Conservation (phyloP, 2,329 filamentous ascomycete genomes). For the Claviceps pazoutovae region DNA sequence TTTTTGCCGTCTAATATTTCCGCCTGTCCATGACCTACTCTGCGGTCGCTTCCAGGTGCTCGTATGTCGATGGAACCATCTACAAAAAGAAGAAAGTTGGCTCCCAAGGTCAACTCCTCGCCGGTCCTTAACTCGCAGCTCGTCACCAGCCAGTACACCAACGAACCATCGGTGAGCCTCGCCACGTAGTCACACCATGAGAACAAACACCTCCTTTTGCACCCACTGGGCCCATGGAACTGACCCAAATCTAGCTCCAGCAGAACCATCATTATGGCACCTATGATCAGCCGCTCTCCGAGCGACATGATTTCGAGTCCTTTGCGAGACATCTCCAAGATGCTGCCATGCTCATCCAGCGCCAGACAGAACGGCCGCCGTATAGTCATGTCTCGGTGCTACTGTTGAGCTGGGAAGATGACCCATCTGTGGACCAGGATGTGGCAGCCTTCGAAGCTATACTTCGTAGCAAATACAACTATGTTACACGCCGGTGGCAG, state of each 20-base stretch:
- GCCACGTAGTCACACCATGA: not conserved
- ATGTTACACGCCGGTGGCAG: slow-evolving; percentile 43
- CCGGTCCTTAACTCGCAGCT: slow-evolving; percentile 18
- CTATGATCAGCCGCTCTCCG: slow-evolving; percentile 27
- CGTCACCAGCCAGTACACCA: not conserved
- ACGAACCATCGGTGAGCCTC: slow-evolving; percentile 6
- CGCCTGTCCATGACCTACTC: slow-evolving; percentile 8
- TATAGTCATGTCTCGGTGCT: slow-evolving; percentile 47
- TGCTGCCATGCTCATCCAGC: slow-evolving; percentile 52
- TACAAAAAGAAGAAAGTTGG: slow-evolving; percentile 29
- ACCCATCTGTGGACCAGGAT: slow-evolving; percentile 38
- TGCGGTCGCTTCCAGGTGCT: slow-evolving; percentile 5
- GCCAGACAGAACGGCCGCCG: slow-evolving; percentile 43
- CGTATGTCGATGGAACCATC: slow-evolving; percentile 26
- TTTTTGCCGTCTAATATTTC: not conserved
- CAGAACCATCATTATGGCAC: slow-evolving; percentile 21
- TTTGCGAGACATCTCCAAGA: slow-evolving; percentile 55
- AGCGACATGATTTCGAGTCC: slow-evolving; percentile 50
- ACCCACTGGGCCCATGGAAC: not conserved
- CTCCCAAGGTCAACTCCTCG: slow-evolving; percentile 25
- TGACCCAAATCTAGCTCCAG: slow-evolving; percentile 4
- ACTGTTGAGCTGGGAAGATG: slow-evolving; percentile 49
- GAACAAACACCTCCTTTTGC: not conserved
- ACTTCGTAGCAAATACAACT: slow-evolving; percentile 46
- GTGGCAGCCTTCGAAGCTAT: slow-evolving; percentile 41